Conservation (phyloP, 116 monocot species). For the Phalaenopsis hybrid region DNA sequence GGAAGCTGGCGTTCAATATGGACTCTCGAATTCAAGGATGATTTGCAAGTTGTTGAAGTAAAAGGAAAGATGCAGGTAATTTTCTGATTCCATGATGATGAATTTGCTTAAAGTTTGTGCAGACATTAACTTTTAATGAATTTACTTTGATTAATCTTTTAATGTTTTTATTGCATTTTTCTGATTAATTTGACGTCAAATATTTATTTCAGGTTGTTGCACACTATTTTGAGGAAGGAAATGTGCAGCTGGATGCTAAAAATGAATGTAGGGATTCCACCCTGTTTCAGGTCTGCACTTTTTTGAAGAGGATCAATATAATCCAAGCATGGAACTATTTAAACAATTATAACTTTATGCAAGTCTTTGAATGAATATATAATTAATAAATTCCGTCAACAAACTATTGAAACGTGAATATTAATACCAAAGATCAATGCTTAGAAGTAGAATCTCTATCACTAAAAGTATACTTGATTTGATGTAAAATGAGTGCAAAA, state of each 20-base stretch:
- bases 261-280: slow-evolving; percentile 79
- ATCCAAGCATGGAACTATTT: background rate
- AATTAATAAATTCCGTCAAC: background rate
- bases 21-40: slow-evolving; percentile 88
- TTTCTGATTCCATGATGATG: background rate
- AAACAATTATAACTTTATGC: background rate
- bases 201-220: slow-evolving; percentile 63
- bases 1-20: slow-evolving; percentile 97
- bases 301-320: background rate
- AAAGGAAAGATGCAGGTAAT: slow-evolving; percentile 87
- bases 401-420: background rate
- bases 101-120: background rate
- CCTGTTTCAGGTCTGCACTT: slow-evolving; percentile 54
- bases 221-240: slow-evolving; percentile 99
- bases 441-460: too few relatives aligned
- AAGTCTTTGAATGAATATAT: background rate
- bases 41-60: slow-evolving; percentile 56
- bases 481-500: too few relatives aligned
- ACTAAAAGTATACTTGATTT: too few relatives aligned
- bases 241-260: slow-evolving; percentile 91
- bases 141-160: background rate
- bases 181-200: slow-evolving; percentile 5
- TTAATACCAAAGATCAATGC: background rate
- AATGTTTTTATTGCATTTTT: background rate
- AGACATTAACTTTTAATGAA: background rate